Base-by-base conservation (phyloP, 2,329 filamentous ascomycete species). In the Aspergillus glaucus region DNA sequence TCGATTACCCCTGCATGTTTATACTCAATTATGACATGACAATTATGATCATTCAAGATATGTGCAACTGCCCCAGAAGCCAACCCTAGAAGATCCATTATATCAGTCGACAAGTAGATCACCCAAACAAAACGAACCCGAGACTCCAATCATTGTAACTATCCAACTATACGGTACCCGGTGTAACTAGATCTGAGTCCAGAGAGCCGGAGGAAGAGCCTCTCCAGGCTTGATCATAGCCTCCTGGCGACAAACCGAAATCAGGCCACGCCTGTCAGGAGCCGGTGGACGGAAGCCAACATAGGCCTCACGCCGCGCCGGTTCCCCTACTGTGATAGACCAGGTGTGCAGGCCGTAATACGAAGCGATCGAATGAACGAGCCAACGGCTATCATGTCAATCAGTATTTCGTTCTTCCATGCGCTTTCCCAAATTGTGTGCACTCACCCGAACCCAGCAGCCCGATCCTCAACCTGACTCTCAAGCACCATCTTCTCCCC, bases 311-410 rank as follows among this genome's bases (percentile, higher is more conserved):
- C 88, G 81, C 46, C 85, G 80, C 12, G 83, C 79, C 2, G 88
- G 85, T 55, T 82, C 77, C 28, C 83, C 84, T 1, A 85, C 78
- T 0, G 86, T 86, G 51, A 92, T 81, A 4, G 87, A 91, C 74
- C 84, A 89, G 17, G 91, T 95, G 52, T 84, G 80, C 49, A 96
- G 78, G 41, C 90, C 91, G 64, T 97, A 97, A 68, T 97, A 97
- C 37, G 86, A 82, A 8, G 88, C 92, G 54, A 97, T 91, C 50
- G 88, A 87, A 69, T 97, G 91, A 1, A 94, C 88, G 47, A 97
- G 80, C 87, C 91, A 97, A 55, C 92, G 87, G 57, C 87, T 92
- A 52, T 44, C 26, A 50, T 15, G 12, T 48, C 62, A 48, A 58
- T 59, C 22, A 52, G 42, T 45, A 28, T 26, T 48, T 51, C 41